phyloP scores from a whole-genome alignment of 129 eudicot genomes.

The Chrysanthemum seticuspe region DNA sequence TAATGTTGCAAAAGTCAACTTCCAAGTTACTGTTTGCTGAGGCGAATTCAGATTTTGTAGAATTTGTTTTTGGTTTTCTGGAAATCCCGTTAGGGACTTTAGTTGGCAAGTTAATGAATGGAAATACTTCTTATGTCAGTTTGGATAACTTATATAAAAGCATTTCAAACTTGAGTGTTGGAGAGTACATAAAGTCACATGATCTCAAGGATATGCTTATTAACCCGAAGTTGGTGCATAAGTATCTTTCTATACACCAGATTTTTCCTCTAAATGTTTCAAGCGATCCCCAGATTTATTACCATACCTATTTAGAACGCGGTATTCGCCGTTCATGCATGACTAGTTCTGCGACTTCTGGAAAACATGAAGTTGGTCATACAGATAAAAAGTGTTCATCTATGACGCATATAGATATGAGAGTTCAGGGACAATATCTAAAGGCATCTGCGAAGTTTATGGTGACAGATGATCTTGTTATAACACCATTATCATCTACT shows the following conservation, averaged over 20 bases:
- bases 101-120: background rate
- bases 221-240: background rate
- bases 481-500: background rate
- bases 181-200: background rate
- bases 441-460: background rate
- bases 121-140: background rate
- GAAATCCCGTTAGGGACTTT: background rate
- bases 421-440: background rate
- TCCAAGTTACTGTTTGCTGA: background rate
- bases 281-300: background rate
- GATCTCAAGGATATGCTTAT: constrained; percentile 2
- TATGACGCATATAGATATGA: background rate
- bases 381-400: no score
- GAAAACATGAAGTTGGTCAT: no score
- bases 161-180: background rate
- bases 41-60: background rate
- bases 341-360: no score
- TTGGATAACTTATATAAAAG: background rate
- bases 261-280: background rate
- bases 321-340: no score
- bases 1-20: background rate
- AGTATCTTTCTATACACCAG: background rate
- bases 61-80: background rate
- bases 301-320: no score
- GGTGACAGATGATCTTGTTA: background rate